These are phyloP conservation scores for Aspergillus flavus DNA, from an alignment of 2,329 filamentous ascomycete species.

Conservation along the genomic window DNA sequence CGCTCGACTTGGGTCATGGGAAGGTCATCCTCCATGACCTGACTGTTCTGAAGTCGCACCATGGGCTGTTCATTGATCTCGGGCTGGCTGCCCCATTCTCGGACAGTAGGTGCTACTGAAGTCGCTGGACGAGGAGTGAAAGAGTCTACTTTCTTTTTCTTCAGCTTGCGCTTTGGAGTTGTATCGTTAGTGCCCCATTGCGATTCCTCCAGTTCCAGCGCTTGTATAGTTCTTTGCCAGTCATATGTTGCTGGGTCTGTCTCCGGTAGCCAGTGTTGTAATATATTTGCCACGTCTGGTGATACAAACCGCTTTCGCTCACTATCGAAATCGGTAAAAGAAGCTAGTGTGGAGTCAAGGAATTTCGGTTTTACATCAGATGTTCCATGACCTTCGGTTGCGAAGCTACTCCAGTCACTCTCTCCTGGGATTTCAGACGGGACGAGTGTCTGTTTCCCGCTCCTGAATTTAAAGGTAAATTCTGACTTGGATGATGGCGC, in stretches of 20 bases:
- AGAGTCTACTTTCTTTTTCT: conserved; percentile 29
- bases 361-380: neutral
- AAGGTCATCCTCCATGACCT: conserved; percentile 34
- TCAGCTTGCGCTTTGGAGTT: conserved; percentile 26
- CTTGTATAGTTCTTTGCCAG: conserved; percentile 32
- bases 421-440: neutral
- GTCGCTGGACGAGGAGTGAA: conserved; percentile 25
- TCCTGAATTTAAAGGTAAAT: neutral
- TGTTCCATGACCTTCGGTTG: neutral
- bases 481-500: neutral
- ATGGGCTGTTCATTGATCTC: conserved; percentile 22
- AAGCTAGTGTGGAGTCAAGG: conserved; percentile 27
- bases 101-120: conserved; percentile 26
- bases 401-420: neutral
- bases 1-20: conserved; percentile 47
- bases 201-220: conserved; percentile 24
- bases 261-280: conserved; percentile 41
- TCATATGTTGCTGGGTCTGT: conserved; percentile 36
- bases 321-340: conserved; percentile 32
- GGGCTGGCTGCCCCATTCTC: conserved; percentile 39
- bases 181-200: conserved; percentile 15
- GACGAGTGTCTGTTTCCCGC: neutral
- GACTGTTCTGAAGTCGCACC: conserved; percentile 36
- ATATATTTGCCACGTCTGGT: conserved; percentile 29
- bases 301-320: conserved; percentile 19